Conservation (phyloP, 2,329 filamentous ascomycete species). For the Chaetothyriales sp. region DNA sequence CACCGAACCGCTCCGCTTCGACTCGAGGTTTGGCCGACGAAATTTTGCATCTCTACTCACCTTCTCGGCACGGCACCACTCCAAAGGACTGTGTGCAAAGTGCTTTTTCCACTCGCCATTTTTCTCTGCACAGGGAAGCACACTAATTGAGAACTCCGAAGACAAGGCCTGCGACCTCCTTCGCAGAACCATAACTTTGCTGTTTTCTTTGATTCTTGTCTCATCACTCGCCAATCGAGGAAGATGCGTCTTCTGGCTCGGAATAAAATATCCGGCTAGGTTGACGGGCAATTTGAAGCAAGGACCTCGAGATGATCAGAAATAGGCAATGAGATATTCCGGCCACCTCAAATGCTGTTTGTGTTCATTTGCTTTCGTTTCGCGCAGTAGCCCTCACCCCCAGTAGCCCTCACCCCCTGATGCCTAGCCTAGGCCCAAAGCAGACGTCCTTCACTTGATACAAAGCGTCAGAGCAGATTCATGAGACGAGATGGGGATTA, state of each 20-base stretch:
- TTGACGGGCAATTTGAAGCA: not conserved
- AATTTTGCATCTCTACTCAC: constrained; percentile 28
- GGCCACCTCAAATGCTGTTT: not conserved
- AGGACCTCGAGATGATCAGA: not conserved
- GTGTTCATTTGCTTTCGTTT: not conserved
- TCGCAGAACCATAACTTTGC: constrained; percentile 20
- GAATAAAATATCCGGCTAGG: not conserved
- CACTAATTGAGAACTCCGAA: constrained; percentile 6
- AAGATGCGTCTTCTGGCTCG: constrained; percentile 1
- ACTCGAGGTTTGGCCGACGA: constrained; percentile 33
- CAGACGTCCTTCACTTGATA: not conserved
- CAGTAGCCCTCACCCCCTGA: not conserved
- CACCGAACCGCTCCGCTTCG: constrained; percentile 24
- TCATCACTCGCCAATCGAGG: constrained; percentile 15
- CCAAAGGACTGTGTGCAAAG: constrained; percentile 16
- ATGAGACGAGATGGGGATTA: not conserved
- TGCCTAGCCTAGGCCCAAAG: not conserved
- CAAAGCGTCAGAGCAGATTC: not conserved
- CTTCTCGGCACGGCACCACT: constrained; percentile 26
- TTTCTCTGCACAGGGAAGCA: constrained; percentile 11
- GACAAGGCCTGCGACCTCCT: constrained; percentile 22
- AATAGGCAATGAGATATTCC: not conserved
- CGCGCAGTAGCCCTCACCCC: not conserved
- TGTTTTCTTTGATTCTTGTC: constrained; percentile 16
- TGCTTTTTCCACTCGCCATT: constrained; percentile 20